Conservation (phyloP, 2,329 filamentous ascomycete species). For the Nothophoma quercina region DNA sequence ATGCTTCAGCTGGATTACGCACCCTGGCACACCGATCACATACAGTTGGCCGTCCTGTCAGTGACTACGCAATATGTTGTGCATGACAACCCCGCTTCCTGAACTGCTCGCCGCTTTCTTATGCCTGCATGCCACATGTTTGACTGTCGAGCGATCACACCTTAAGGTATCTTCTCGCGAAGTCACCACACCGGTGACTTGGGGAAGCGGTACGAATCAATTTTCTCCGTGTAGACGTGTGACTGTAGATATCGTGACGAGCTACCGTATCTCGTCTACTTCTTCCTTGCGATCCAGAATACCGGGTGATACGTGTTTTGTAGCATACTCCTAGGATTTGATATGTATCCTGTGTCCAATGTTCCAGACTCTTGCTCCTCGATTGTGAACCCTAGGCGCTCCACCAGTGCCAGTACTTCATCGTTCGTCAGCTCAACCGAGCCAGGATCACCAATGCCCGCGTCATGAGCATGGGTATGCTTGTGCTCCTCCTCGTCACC, state of each 20-base stretch:
- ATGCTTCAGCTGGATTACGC: slow-evolving; percentile 1
- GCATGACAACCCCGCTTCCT: slow-evolving; percentile 13
- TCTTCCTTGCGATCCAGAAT: slow-evolving; percentile 86
- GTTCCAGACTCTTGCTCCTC: slow-evolving; percentile 65
- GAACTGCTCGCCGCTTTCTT: background rate
- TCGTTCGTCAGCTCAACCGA: slow-evolving; percentile 90
- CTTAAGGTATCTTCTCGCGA: background rate
- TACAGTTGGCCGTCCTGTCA: background rate
- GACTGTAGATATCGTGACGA: background rate
- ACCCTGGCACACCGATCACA: background rate
- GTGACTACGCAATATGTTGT: background rate
- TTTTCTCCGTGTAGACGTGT: no score
- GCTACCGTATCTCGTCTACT: background rate
- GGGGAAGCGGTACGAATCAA: background rate
- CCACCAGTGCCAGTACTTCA: slow-evolving; percentile 80
- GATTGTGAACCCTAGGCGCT: slow-evolving; percentile 78
- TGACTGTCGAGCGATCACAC: slow-evolving; percentile 1
- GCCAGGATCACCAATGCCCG: slow-evolving; percentile 85
- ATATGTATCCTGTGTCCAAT: slow-evolving; percentile 83
- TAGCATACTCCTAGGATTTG: slow-evolving; percentile 84
- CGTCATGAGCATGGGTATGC: slow-evolving; percentile 23
- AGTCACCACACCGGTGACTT: background rate
- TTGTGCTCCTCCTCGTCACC: slow-evolving; percentile 21
- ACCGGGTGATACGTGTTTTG: slow-evolving; percentile 81
- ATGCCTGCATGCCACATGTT: slow-evolving; percentile 5